Conservation (phyloP, 2,329 filamentous ascomycete species). For the Colletotrichum kahawae region DNA sequence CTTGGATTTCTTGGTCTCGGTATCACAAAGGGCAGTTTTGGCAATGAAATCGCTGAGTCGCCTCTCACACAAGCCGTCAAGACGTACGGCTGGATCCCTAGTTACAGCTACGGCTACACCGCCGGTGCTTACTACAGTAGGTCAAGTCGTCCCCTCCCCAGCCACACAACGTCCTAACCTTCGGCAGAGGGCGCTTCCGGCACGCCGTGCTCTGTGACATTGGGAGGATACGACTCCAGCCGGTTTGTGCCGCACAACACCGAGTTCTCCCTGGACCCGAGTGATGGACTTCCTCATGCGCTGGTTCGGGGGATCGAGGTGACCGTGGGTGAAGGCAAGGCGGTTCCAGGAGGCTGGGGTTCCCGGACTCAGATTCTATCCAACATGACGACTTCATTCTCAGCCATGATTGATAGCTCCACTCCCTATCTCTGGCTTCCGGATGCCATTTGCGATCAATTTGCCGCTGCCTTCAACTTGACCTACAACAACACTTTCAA, state of each 20-base stretch:
- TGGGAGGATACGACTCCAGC: slow-evolving; percentile 73
- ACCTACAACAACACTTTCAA: slow-evolving; percentile 67
- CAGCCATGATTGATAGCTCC: slow-evolving; percentile 66
- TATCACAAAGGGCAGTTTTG: slow-evolving; percentile 59
- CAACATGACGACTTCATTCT: slow-evolving; percentile 51
- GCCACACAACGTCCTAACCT: slow-evolving; percentile 30
- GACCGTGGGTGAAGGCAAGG: slow-evolving; percentile 33
- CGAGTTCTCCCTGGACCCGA: slow-evolving; percentile 61
- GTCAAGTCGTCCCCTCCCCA: slow-evolving; percentile 30
- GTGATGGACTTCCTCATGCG: slow-evolving; percentile 61
- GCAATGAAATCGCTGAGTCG: slow-evolving; percentile 51
- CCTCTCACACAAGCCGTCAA: slow-evolving; percentile 64
- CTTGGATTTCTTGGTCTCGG: slow-evolving; percentile 63
- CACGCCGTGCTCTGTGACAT: slow-evolving; percentile 62
- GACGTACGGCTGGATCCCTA: slow-evolving; percentile 65
- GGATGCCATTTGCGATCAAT: slow-evolving; percentile 62
- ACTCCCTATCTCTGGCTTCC: slow-evolving; percentile 71
- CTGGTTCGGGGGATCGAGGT: slow-evolving; percentile 63
- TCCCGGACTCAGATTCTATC: slow-evolving; percentile 43
- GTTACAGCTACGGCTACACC: slow-evolving; percentile 77
- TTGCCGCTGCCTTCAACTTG: slow-evolving; percentile 68
- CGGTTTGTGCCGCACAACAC: slow-evolving; percentile 66
- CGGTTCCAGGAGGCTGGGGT: slow-evolving; percentile 43
- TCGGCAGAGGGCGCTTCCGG: slow-evolving; percentile 40
- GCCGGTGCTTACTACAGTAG: slow-evolving; percentile 76